These are phyloP conservation scores for Dryadomyces quercivorus DNA, from an alignment of 2,329 filamentous ascomycete genomes.

Conservation along the genomic window DNA sequence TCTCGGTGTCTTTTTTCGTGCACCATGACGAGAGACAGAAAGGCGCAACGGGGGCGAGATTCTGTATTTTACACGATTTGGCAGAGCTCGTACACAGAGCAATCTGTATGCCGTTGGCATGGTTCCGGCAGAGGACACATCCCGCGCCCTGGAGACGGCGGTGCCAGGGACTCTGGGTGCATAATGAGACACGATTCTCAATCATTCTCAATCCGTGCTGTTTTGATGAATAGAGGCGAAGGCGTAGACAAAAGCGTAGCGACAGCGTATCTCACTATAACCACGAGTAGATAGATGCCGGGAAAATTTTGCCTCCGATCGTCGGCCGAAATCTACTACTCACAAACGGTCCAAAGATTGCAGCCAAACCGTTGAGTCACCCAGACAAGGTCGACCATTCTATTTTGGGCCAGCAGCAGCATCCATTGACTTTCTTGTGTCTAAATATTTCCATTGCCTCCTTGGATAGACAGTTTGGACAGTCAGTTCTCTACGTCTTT, in stretches of 20 bases:
- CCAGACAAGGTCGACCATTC: background rate
- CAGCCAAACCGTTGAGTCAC: background rate
- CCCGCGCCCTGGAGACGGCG: background rate
- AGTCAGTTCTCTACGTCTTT: no score
- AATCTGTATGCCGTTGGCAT: constrained; percentile 6
- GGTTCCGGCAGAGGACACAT: background rate
- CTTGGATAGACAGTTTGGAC: no score
- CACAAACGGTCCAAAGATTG: background rate
- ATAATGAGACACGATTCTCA: no score
- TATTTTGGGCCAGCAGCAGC: background rate
- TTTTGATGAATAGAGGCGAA: no score
- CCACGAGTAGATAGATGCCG: background rate
- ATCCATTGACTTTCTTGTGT: background rate
- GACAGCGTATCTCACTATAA: no score
- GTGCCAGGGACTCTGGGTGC: no score
- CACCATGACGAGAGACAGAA: background rate
- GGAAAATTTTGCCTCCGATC: constrained; percentile 11
- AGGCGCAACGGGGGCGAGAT: background rate
- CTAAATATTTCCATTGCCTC: background rate
- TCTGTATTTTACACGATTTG: background rate
- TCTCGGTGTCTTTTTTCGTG: background rate
- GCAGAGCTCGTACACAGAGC: constrained; percentile 3
- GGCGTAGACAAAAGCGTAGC: no score
- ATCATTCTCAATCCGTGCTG: no score
- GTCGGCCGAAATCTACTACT: constrained; percentile 5